These are phyloP conservation scores for Bipolaris oryzae DNA, from an alignment of 2,329 filamentous ascomycete genomes.

Conservation along the genomic window DNA sequence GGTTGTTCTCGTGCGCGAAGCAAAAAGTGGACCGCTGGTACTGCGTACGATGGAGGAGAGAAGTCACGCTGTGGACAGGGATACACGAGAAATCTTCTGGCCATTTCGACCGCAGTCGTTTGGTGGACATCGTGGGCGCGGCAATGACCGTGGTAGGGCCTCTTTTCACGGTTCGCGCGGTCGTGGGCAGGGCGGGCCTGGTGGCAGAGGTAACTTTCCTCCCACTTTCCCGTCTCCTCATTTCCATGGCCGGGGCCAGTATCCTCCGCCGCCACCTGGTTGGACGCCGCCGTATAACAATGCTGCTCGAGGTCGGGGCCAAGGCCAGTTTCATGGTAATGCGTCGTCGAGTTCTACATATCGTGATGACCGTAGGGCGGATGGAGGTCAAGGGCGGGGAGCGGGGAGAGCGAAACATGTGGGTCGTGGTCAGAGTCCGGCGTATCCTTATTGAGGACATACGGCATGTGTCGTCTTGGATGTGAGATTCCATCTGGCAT, in stretches of 20 bases:
- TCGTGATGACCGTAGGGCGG: neutral
- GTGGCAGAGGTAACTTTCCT: neutral
- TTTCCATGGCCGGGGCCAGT: neutral
- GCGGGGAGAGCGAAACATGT: too few relatives aligned
- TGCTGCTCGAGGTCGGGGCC: neutral
- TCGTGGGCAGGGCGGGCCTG: neutral
- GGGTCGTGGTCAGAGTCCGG: too few relatives aligned
- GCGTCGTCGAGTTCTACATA: neutral
- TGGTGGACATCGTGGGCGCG: neutral
- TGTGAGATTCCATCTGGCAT: too few relatives aligned
- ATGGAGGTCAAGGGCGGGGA: neutral
- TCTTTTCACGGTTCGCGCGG: conserved; percentile 1
- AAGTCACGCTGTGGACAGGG: conserved; percentile 16
- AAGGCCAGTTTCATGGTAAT: neutral
- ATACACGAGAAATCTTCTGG: conserved; percentile 25
- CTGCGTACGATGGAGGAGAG: conserved; percentile 26
- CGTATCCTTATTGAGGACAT: too few relatives aligned
- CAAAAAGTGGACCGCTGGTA: conserved; percentile 20
- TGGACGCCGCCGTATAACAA: neutral
- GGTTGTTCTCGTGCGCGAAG: conserved; percentile 24
- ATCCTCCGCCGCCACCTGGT: neutral
- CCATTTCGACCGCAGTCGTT: neutral
- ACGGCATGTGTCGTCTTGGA: too few relatives aligned
- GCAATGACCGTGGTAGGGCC: conserved; percentile 3
- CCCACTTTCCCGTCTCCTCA: too few relatives aligned